Evolutionary conservation across 2,329 filamentous ascomycete genomes (phyloP), one percentile per base, ranked within the genome.

Genomic region (Curvularia spicifera): DNA sequence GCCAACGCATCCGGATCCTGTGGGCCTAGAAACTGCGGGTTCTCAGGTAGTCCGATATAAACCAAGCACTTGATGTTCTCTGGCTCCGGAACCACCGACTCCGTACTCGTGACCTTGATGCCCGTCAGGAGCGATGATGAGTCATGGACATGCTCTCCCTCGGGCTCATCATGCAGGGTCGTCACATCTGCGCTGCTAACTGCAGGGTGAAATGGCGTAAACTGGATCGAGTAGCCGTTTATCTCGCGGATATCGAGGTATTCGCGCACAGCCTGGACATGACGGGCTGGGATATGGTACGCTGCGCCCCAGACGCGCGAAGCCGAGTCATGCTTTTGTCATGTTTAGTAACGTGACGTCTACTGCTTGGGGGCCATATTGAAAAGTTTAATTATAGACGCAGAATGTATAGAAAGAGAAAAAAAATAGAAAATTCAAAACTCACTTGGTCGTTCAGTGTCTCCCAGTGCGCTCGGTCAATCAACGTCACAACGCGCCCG

Each of bases 161-260:
- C 40, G 2, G 57, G 40, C 22, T 31, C 40, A 12, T 24, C 18
- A n/a, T 13, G 33, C 33, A 35, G 33, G 33, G 57, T 56, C 40
- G 40, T 39, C 15, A 55, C 77, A 73, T n/a, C 78, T 69, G 61
- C 54, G 45, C 51, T 15, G 67, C 53, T 35, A 47, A 55, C 44
- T 76, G 85, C 82, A 6, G 89, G 87, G 69, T 93, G 83, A 76
- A 98, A 97, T 0, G 90, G 87, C 28, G 93, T 91, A 77, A 93
- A 91, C 78, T 97, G 93, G 66, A 97, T 96, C 53, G 89, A 91
- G 79, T 99, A 99, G 26, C 95, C 95, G 79, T 98, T 97, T 73
- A 98, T 97, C 78, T 99, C 95, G 45, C 95, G 89, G 65, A 97
- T 94, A 77, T 98, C 93, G 47, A 99, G 90, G 76, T 97, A 97